Conservation (phyloP, 2,329 filamentous ascomycete genomes). For the Trichoderma koningii region DNA sequence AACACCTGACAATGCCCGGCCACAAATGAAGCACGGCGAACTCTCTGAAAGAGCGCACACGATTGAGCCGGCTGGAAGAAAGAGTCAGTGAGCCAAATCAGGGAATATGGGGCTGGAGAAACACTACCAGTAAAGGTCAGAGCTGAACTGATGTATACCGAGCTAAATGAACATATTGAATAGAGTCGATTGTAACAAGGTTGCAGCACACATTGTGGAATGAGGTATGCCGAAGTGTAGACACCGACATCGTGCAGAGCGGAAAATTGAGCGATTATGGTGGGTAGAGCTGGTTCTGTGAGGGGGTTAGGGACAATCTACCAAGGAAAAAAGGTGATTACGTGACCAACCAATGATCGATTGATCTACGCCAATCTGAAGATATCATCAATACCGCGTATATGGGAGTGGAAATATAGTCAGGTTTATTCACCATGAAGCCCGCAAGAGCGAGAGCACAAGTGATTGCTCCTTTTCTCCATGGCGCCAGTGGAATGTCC, state of each 20-base stretch:
- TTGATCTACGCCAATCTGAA: conserved; percentile 14
- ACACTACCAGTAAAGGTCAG: neutral
- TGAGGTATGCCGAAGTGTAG: conserved; percentile 10
- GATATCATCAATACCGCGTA: neutral
- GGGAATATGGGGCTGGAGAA: neutral
- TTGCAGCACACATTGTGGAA: conserved; percentile 12
- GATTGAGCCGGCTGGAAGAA: neutral
- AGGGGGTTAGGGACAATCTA: neutral
- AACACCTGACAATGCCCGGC: conserved; percentile 1
- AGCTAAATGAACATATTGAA: conserved; percentile 1
- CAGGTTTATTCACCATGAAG: neutral
- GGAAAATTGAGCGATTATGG: neutral
- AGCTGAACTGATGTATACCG: neutral
- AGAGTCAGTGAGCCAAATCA: neutral
- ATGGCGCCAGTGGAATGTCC: conserved; percentile 1
- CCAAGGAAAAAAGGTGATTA: neutral
- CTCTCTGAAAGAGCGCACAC: conserved; percentile 3
- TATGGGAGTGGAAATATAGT: neutral
- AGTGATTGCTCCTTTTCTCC: neutral
- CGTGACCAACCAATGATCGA: conserved; percentile 9
- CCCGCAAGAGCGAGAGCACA: conserved; percentile 13
- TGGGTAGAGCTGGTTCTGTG: conserved; percentile 10
- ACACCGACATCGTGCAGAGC: conserved; percentile 11
- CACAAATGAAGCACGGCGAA: conserved; percentile 7
- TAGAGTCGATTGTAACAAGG: conserved; percentile 1